Evolutionary conservation across 345 rosid genomes (phyloP).

Genomic region (Diplotaxis tenuifolia): DNA sequence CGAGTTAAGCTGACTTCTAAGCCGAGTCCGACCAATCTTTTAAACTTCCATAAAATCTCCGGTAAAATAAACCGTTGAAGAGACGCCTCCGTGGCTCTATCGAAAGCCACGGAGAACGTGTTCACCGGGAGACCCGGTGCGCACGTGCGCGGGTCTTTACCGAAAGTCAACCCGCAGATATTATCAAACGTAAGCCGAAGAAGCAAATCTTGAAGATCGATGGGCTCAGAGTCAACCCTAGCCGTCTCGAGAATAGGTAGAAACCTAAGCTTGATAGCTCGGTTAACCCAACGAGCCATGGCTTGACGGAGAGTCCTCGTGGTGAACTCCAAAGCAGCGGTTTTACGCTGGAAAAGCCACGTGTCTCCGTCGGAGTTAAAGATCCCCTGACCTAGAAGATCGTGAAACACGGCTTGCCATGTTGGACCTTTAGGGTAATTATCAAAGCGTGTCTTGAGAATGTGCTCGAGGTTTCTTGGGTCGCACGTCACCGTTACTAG

Average conservation of each 20-base stretch:
- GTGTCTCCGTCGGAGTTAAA: slow-evolving; percentile 92
- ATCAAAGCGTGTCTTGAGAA: slow-evolving; percentile 76
- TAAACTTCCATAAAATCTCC: slow-evolving; percentile 75
- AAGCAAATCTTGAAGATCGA: slow-evolving; percentile 82
- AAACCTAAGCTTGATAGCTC: slow-evolving; percentile 69
- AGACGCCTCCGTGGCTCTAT: slow-evolving; percentile 87
- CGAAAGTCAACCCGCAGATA: slow-evolving; percentile 90
- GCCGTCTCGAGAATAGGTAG: slow-evolving; percentile 67
- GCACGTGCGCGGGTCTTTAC: slow-evolving; percentile 91
- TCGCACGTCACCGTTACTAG: slow-evolving; percentile 98
- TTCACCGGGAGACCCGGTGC: slow-evolving; percentile 67
- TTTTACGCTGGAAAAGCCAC: slow-evolving; percentile 93
- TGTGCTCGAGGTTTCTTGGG: slow-evolving; percentile 81
- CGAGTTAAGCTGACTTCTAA: slow-evolving; percentile 81
- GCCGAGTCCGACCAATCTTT: slow-evolving; percentile 73
- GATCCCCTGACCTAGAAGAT: slow-evolving; percentile 87
- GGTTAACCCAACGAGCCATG: slow-evolving; percentile 94
- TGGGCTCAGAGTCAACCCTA: slow-evolving; percentile 44
- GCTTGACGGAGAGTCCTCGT: slow-evolving; percentile 96
- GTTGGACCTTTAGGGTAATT: slow-evolving; percentile 98
- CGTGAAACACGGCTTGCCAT: slow-evolving; percentile 95
- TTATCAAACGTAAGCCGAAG: slow-evolving; percentile 95
- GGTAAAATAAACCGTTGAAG: slow-evolving; percentile 90
- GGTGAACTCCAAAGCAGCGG: slow-evolving; percentile 96
- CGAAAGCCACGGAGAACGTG: slow-evolving; percentile 76